Evolutionary conservation across 148 eudicot species (phyloP), one percentile per base, ranked within the genome.

Genomic region (Simmondsia chinensis): DNA sequence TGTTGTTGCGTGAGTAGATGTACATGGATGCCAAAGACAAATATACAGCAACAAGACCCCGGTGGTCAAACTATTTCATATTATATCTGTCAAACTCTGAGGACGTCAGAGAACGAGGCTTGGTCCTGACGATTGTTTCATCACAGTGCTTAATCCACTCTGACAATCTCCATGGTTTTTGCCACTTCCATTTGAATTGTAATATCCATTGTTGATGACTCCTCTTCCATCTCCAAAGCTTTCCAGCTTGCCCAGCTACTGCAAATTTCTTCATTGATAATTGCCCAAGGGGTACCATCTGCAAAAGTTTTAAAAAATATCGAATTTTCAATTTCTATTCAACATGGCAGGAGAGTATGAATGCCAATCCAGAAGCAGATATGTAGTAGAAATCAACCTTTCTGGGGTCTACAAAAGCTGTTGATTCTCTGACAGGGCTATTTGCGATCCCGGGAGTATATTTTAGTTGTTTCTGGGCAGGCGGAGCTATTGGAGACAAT

Each of bases 181-280:
- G 99, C 99, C 99, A 91, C 66, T 91, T 91, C 99, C 99, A 91
- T 65, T 91, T 91, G 61, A 86, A 91, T 64, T 91, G 99, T 47
- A 91, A 57, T 44, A 82, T 60, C 99, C 99, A 91, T 56, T 86
- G 99, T 43, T 86, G 99, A 68, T 91, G 96, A 65, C 99, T 91
- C 66, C 99, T 79, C 54, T 91, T 91, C 95, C 94, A 91, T 66
- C 89, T 86, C 99, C 99, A 91, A 34, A 91, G 62, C 60, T 91
- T 91, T 14, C 95, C 89, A 50, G 71, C 80, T 56, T 91, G 93
- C 38, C 95, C 95, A 4, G 62, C 87, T 37, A 69, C 66, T 56
- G 94, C 77, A 33, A 86, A 50, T 71, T 91, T 91, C 68, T 86
- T 91, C 86, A 73, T 79, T 13, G 99, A 70, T 42, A 82, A 32